Percentiles rank a stretch among this genome's conserved stretches.
phyloP scores from a whole-genome alignment of 208 protist genomes.

The Trypanosoma brucei region DNA sequence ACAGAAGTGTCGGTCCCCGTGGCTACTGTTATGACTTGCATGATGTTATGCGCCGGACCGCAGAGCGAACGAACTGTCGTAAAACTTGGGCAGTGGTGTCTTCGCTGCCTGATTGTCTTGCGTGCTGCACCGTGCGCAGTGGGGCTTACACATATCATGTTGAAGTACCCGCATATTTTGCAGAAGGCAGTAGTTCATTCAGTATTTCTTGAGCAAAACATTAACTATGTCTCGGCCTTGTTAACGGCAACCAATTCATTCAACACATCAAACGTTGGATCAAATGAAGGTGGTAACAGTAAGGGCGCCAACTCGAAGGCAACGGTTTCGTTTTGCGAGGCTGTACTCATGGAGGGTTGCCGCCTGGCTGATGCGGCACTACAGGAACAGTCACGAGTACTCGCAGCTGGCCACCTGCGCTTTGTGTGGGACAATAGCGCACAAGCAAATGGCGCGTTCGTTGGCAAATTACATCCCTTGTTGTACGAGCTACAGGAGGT shows the following conservation, averaged over 20 bases:
- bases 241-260: not conserved
- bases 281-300: not conserved
- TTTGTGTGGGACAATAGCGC: conserved; percentile 3
- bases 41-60: conserved; percentile 15
- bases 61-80: conserved; percentile 15
- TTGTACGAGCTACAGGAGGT: conserved; percentile 22
- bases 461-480: not conserved
- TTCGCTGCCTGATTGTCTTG: conserved; percentile 3
- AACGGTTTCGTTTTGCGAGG: conserved; percentile 12
- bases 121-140: conserved; percentile 11
- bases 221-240: too few species aligned
- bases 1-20: conserved; percentile 7
- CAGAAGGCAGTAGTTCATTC: conserved; percentile 1
- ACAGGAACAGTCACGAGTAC: not conserved
- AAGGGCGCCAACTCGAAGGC: not conserved
- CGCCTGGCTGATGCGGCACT: conserved; percentile 7
- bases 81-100: conserved; percentile 18
- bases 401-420: conserved; percentile 2
- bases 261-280: not conserved
- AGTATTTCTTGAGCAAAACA: not conserved
- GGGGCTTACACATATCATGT: conserved; percentile 23
- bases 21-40: conserved; percentile 17
- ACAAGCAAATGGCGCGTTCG: not conserved
- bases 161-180: conserved; percentile 23
- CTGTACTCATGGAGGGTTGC: conserved; percentile 15